Base-by-base conservation (phyloP, 2,329 filamentous ascomycete species). In the Nannizziopsis barbatae region DNA sequence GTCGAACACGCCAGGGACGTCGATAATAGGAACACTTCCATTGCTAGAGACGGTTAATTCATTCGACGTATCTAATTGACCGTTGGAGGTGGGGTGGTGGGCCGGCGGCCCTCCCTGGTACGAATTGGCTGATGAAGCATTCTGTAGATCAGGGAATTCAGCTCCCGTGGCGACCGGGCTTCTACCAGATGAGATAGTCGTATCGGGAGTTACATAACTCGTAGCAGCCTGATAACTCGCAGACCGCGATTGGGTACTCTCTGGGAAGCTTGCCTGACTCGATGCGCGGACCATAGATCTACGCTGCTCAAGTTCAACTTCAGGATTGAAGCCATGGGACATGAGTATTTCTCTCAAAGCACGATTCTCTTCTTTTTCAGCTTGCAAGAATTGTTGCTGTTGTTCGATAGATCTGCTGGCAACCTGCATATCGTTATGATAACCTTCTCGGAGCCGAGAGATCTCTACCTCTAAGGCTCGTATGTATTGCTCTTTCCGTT, bases 401-500 rank as follows among this genome's bases (percentile, higher is more conserved):
- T 84, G 80, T 39, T 65, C 60, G 10, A 70, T 52, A 14, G 64
- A 59, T 17, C 60, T 49, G 45, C 67, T 65, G 32, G 64, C 58
- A 5, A 80, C 76, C 14, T 83, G 76, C 44, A 77, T 80, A 59
- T 80, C 81, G 60, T 82, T 90, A n/a, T 83, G 76, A 51, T 67
- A 71, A 6, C 62, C 62, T 62, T 95, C 88, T 63, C 93, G 92
- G 38, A 96, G 73, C 42, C 87, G 82, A 15, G 93, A 74, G 4
- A 96, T 84, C 67, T 96, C 88, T 60, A 90, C 83, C 66, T 98
- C 92, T 12, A 96, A 77, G 9, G 85, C 81, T 65, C 93, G 93
- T 71, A 95, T 93, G 65, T 96, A 96, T 58, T 88, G 77, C 68
- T 96, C 92, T 65, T 96, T 96, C 56, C 92, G 81, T 69, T 96